A percentile compares a stretch with the other conserved stretches of the same genome.
Conservation (phyloP, 1,284 basidiomycete genomes). For the Earliella scabrosa region DNA sequence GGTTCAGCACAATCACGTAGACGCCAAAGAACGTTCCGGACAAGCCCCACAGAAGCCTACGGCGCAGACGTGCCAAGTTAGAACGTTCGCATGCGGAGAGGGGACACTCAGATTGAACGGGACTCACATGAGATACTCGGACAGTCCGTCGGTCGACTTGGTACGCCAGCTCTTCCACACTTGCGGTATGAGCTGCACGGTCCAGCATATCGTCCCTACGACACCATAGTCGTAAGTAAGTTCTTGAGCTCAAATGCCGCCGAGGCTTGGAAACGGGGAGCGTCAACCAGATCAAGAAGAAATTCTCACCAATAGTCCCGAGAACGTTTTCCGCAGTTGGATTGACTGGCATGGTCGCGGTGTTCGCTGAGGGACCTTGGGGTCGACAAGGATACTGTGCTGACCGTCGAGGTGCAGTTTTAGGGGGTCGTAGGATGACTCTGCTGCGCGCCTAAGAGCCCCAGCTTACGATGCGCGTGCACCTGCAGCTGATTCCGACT, state of each 20-base stretch:
- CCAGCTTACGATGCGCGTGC: too few species aligned
- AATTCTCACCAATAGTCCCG: conserved; percentile 55
- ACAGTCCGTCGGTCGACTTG: conserved; percentile 77
- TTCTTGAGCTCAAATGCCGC: not conserved
- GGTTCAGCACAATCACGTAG: conserved; percentile 68
- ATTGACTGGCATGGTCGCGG: conserved; percentile 40
- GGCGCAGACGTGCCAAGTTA: too few species aligned
- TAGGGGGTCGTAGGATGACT: too few species aligned
- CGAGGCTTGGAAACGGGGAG: too few species aligned
- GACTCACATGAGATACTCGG: conserved; percentile 66
- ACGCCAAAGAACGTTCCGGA: conserved; percentile 69
- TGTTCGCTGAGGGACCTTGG: not conserved
- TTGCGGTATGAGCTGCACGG: conserved; percentile 74
- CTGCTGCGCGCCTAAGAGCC: too few species aligned
- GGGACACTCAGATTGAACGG: too few species aligned
- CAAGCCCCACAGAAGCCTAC: conserved; percentile 68
- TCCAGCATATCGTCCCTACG: conserved; percentile 71
- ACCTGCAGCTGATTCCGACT: too few species aligned
- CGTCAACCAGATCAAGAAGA: not conserved
- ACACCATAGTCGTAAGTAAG: not conserved
- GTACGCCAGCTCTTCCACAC: conserved; percentile 76
- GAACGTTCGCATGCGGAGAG: too few species aligned
- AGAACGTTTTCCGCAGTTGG: conserved; percentile 59
- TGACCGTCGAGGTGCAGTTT: too few species aligned
- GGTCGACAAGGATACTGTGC: too few species aligned